Evolutionary conservation across 1,284 basidiomycete species (phyloP).

Genomic region (Pulchroboletus neoregius): DNA sequence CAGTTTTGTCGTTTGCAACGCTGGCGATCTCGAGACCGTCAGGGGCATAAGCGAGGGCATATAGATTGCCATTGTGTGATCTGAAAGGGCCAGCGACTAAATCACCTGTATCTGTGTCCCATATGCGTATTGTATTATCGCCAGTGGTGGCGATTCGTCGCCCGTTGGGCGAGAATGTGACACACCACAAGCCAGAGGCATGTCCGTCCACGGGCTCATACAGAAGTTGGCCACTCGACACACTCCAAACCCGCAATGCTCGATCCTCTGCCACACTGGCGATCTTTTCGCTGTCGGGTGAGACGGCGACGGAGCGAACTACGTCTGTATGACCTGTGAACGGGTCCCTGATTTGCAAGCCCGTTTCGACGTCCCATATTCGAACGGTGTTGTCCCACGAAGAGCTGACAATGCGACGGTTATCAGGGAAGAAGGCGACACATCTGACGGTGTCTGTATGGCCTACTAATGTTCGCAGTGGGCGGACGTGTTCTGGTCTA

Average conservation of each 20-base stretch:
- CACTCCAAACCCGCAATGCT: conserved; percentile 31
- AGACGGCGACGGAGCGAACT: conserved; percentile 31
- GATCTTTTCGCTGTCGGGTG: conserved; percentile 25
- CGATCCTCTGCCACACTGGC: conserved; percentile 31
- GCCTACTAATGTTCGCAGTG: conserved; percentile 23
- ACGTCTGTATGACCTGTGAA: conserved; percentile 31
- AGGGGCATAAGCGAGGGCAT: conserved; percentile 31
- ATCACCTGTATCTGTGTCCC: conserved; percentile 30
- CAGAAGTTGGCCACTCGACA: conserved; percentile 20
- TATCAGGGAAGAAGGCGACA: conserved; percentile 32
- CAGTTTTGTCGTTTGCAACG: conserved; percentile 30
- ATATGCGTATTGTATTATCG: conserved; percentile 33
- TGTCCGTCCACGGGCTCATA: conserved; percentile 31
- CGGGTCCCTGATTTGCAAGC: conserved; percentile 14
- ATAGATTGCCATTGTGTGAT: conserved; percentile 33
- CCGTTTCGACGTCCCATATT: conserved; percentile 28
- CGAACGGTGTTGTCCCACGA: conserved; percentile 31
- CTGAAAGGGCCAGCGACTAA: conserved; percentile 28
- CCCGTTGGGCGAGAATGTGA: conserved; percentile 33
- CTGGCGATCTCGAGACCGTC: conserved; percentile 33
- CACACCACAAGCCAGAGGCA: conserved; percentile 29
- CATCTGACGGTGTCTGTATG: conserved; percentile 30
- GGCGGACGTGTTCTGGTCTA: conserved; percentile 30
- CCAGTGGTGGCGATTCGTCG: conserved; percentile 32
- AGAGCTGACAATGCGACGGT: conserved; percentile 26